These are phyloP conservation scores for Penicillium verrucosum DNA, from an alignment of 2,329 filamentous ascomycete species.

Conservation along the genomic window DNA sequence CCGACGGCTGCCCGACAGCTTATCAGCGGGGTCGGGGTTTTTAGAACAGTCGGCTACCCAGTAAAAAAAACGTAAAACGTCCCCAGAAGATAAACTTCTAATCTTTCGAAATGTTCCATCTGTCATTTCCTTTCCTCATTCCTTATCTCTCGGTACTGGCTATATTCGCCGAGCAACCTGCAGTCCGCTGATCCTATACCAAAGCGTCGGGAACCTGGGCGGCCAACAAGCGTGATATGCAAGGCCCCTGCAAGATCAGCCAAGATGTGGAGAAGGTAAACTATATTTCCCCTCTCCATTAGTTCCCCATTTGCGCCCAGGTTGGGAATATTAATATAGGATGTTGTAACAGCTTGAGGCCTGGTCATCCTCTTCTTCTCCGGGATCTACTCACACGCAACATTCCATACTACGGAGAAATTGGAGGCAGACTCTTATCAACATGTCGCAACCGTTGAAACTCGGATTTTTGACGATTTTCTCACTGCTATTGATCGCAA, in stretches of 20 bases:
- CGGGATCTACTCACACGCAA: background rate
- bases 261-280: slow-evolving; percentile 35
- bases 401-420: background rate
- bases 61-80: background rate
- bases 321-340: background rate
- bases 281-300: slow-evolving; percentile 1
- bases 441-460: slow-evolving; percentile 19
- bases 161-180: background rate
- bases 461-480: slow-evolving; percentile 18
- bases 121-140: background rate
- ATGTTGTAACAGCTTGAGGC: slow-evolving; percentile 16
- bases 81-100: background rate
- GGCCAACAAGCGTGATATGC: slow-evolving; percentile 3
- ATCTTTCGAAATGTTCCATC: background rate
- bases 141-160: too few relatives aligned
- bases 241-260: slow-evolving; percentile 4
- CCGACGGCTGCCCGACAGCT: background rate
- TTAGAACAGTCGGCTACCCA: background rate
- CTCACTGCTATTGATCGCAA: slow-evolving; percentile 20
- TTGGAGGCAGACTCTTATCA: background rate
- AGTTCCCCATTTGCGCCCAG: background rate
- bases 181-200: background rate
- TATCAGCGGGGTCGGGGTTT: slow-evolving; percentile 11
- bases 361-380: background rate
- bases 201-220: background rate